phyloP scores from a whole-genome alignment of 2,329 filamentous ascomycete genomes.

The Colletotrichum falcatum region DNA sequence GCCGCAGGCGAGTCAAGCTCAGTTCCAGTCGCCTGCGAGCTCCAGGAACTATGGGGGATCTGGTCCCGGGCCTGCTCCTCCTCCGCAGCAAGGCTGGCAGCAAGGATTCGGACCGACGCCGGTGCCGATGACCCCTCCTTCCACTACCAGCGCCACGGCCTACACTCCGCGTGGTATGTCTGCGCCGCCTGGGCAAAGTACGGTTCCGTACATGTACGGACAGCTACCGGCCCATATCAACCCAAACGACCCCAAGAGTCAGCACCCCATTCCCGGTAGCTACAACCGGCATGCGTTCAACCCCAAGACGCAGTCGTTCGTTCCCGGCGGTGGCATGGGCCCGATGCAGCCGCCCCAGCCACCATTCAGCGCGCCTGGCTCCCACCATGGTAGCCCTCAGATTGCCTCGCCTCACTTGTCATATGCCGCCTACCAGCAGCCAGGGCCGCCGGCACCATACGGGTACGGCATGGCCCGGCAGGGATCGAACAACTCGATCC shows the following conservation, averaged over 20 bases:
- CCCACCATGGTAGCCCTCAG: constrained; percentile 66
- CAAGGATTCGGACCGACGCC: constrained; percentile 50
- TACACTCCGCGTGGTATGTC: constrained; percentile 48
- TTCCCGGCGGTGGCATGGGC: constrained; percentile 69
- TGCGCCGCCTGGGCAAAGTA: constrained; percentile 43
- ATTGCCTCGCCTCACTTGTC: constrained; percentile 63
- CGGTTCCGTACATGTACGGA: constrained; percentile 79
- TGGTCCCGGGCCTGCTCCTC: constrained; percentile 46
- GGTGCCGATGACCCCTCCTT: constrained; percentile 46
- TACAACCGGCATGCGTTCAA: constrained; percentile 91
- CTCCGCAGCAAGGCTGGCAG: constrained; percentile 53
- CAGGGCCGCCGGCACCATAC: constrained; percentile 60
- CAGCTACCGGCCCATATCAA: constrained; percentile 79
- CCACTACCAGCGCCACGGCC: constrained; percentile 43
- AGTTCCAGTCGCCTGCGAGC: constrained; percentile 44
- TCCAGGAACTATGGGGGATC: constrained; percentile 53
- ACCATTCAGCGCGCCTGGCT: constrained; percentile 61
- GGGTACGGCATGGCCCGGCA: constrained; percentile 69
- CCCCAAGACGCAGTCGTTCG: constrained; percentile 92
- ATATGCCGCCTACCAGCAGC: constrained; percentile 62
- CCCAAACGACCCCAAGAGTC: constrained; percentile 77
- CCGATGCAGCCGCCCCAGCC: constrained; percentile 61
- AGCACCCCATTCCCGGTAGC: constrained; percentile 87
- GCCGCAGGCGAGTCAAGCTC: constrained; percentile 43
- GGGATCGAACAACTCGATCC: constrained; percentile 66